phyloP scores from a whole-genome alignment of 257 asterid genomes.

The Penstemon barbatus region DNA sequence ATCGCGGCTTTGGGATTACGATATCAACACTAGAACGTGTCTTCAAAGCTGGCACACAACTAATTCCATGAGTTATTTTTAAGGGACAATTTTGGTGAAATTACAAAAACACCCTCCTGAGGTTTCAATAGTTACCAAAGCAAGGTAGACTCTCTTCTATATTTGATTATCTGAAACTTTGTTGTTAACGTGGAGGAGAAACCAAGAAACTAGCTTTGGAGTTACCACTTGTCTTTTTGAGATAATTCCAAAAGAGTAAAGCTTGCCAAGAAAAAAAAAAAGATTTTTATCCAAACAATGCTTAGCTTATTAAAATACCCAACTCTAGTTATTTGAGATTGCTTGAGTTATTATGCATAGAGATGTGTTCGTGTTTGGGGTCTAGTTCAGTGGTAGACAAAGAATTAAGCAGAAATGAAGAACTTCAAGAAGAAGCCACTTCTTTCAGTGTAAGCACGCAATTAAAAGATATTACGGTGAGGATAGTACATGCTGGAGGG shows the following conservation, averaged over 20 bases:
- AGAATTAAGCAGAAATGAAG: neutral
- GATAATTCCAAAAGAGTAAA: slow-evolving; percentile 24
- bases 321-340: slow-evolving; percentile 3
- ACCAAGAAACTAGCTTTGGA: slow-evolving; percentile 39
- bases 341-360: slow-evolving; percentile 23
- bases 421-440: neutral
- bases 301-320: neutral
- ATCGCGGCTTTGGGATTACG: slow-evolving; percentile 89
- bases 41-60: slow-evolving; percentile 55
- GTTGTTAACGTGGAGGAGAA: slow-evolving; percentile 48
- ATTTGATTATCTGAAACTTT: slow-evolving; percentile 29
- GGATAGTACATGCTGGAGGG: slow-evolving; percentile 64
- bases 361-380: slow-evolving; percentile 36
- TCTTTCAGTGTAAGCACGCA: slow-evolving; percentile 30
- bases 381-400: neutral
- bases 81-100: neutral
- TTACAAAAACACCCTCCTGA: too few relatives aligned
- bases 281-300: neutral
- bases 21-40: slow-evolving; percentile 73
- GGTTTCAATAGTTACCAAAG: neutral
- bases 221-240: slow-evolving; percentile 30
- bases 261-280: slow-evolving; percentile 31
- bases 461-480: slow-evolving; percentile 18
- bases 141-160: slow-evolving; percentile 11
- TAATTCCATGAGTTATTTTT: slow-evolving; percentile 48